These are phyloP conservation scores for Capniomyces stellatus DNA, from an alignment of 371 early-diverging fungal species.

Conservation along the genomic window DNA sequence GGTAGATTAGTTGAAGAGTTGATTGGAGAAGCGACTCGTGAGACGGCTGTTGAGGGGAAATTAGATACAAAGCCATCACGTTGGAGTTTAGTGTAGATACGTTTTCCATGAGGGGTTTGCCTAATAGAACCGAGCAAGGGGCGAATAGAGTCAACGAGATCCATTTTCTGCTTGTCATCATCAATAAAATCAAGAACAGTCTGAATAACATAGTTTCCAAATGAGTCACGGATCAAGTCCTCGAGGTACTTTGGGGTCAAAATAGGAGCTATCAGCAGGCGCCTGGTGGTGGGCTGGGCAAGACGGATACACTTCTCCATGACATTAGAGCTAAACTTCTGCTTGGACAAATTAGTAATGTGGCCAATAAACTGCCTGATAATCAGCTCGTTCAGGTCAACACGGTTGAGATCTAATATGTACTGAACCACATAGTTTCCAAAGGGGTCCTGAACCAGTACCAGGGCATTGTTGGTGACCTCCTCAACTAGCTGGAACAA, in stretches of 20 bases:
- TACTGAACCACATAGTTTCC: conserved; percentile 98
- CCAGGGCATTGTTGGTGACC: conserved; percentile 54
- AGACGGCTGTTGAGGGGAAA: too few relatives aligned
- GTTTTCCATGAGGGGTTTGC: conserved; percentile 75
- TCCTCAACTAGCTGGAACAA: conserved; percentile 56
- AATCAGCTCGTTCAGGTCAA: conserved; percentile 42
- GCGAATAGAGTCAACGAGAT: conserved; percentile 56
- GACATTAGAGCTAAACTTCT: conserved; percentile 85
- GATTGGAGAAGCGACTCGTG: too few relatives aligned
- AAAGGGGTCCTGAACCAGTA: conserved; percentile 82
- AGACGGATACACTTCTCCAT: conserved; percentile 88
- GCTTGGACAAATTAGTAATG: conserved; percentile 57
- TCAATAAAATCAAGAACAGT: conserved; percentile 76
- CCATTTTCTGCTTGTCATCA: conserved; percentile 41
- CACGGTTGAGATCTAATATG: conserved; percentile 62
- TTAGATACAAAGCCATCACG: conserved; percentile 24
- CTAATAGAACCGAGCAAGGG: conserved; percentile 60
- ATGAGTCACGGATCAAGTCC: conserved; percentile 62
- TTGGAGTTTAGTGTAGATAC: conserved; percentile 58
- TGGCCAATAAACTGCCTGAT: conserved; percentile 60
- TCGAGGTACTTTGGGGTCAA: conserved; percentile 44
- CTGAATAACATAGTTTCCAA: conserved; percentile 82
- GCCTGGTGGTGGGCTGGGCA: conserved; percentile 46
- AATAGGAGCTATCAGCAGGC: conserved; percentile 50
- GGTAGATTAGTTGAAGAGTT: too few relatives aligned